Evolutionary conservation across 2,329 filamentous ascomycete species (phyloP).

Genomic region (Achaetomium macrosporum): DNA sequence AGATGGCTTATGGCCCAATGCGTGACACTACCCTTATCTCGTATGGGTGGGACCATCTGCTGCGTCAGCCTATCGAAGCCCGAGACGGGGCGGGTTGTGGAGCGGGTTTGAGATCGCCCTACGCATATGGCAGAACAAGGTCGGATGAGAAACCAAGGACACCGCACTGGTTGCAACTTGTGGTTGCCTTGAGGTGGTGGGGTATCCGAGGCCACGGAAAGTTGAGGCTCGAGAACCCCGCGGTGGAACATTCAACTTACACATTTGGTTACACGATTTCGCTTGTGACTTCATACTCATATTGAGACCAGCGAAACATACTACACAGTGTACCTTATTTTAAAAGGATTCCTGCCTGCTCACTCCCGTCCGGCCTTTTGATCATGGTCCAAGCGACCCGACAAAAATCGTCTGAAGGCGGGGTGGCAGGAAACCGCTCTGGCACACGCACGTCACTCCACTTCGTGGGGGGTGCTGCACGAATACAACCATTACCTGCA

Average conservation of each 20-base stretch:
- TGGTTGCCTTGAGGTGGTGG: neutral
- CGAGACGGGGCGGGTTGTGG: slow-evolving; percentile 1
- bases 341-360: too few relatives aligned
- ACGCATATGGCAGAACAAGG: neutral
- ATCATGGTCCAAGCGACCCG: too few relatives aligned
- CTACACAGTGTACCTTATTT: too few relatives aligned
- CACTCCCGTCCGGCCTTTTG: too few relatives aligned
- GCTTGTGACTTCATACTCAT: too few relatives aligned
- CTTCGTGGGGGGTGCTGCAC: slow-evolving; percentile 13
- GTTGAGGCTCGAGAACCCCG: too few relatives aligned
- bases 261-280: too few relatives aligned
- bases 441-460: neutral
- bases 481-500: slow-evolving; percentile 1
- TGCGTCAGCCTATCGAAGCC: slow-evolving; percentile 5
- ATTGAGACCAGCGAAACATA: too few relatives aligned
- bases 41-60: slow-evolving; percentile 23
- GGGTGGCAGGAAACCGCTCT: neutral
- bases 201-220: too few relatives aligned
- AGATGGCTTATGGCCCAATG: slow-evolving; percentile 35
- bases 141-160: neutral
- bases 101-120: slow-evolving; percentile 13
- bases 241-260: too few relatives aligned
- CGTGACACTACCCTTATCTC: slow-evolving; percentile 48
- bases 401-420: neutral
- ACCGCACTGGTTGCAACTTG: neutral